These are phyloP conservation scores for Pezicula rhizophila DNA, from an alignment of 2,329 filamentous ascomycete species.

Conservation along the genomic window DNA sequence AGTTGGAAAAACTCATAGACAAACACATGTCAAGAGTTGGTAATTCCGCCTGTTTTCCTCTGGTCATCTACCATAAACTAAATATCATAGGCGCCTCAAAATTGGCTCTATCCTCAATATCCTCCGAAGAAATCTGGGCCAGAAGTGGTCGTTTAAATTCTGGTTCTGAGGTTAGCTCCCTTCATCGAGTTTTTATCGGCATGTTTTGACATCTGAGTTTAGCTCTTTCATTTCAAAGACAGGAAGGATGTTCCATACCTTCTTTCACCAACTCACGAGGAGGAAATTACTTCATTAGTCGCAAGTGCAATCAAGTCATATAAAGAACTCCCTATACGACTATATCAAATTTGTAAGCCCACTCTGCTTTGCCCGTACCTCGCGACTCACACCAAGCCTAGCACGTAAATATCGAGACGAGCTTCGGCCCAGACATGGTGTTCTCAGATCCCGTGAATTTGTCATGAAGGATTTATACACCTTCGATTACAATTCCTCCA, in stretches of 20 bases:
- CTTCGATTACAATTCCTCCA: constrained; percentile 64
- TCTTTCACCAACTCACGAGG: constrained; percentile 89
- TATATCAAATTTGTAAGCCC: constrained; percentile 79
- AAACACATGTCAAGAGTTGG: constrained; percentile 78
- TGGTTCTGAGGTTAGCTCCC: constrained; percentile 57
- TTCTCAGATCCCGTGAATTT: constrained; percentile 85
- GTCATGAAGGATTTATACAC: constrained; percentile 98
- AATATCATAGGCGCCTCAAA: constrained; percentile 64
- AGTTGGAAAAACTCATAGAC: constrained; percentile 79
- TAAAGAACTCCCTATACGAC: constrained; percentile 74
- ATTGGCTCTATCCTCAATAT: constrained; percentile 76
- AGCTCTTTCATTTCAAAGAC: constrained; percentile 78
- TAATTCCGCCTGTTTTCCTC: constrained; percentile 28
- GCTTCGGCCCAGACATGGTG: constrained; percentile 76
- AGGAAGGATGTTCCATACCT: constrained; percentile 70
- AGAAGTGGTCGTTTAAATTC: constrained; percentile 76
- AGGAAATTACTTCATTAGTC: constrained; percentile 86
- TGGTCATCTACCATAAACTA: constrained; percentile 5
- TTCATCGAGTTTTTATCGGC: constrained; percentile 3
- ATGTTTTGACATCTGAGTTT: constrained; percentile 8
- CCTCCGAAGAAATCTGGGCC: constrained; percentile 77
- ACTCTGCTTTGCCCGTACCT: neutral
- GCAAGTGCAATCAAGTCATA: constrained; percentile 70
- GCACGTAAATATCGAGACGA: constrained; percentile 94
- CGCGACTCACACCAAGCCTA: constrained; percentile 26